These are phyloP conservation scores for Fragilaria crotonensis DNA, from an alignment of 108 stramenopile species.

Conservation along the genomic window DNA sequence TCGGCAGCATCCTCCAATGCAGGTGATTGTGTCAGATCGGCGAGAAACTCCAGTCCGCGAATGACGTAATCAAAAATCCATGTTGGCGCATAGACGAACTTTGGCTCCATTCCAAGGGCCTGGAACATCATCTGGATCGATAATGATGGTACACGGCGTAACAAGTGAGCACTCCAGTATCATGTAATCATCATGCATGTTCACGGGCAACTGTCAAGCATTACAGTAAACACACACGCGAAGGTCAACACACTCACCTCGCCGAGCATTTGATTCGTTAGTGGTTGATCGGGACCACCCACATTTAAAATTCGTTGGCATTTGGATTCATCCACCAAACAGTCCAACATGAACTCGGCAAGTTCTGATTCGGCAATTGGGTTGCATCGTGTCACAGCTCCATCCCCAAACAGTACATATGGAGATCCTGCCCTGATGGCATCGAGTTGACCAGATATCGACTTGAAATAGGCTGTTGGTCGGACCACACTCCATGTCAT, in stretches of 20 bases:
- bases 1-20: constrained; percentile 68
- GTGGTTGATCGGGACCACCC: constrained; percentile 71
- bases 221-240: no score
- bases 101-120: constrained; percentile 40
- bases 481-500: constrained; percentile 62
- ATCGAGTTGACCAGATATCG: constrained; percentile 75
- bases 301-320: constrained; percentile 51
- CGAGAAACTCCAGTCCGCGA: constrained; percentile 41
- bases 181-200: no score
- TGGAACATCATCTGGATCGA: constrained; percentile 53
- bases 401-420: constrained; percentile 77
- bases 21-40: constrained; percentile 23
- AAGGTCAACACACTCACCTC: constrained; percentile 13
- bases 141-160: no score
- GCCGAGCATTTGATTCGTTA: constrained; percentile 63
- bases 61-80: constrained; percentile 69
- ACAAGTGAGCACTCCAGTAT: background rate
- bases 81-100: constrained; percentile 47
- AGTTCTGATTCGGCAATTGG: constrained; percentile 76
- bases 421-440: constrained; percentile 61
- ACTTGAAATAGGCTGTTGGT: constrained; percentile 88
- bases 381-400: constrained; percentile 66
- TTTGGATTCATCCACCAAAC: constrained; percentile 38
- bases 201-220: no score
- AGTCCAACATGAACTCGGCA: constrained; percentile 66